Evolutionary conservation across 2,329 filamentous ascomycete species (phyloP).

Genomic region (Dothidotthia symphoricarpi): DNA sequence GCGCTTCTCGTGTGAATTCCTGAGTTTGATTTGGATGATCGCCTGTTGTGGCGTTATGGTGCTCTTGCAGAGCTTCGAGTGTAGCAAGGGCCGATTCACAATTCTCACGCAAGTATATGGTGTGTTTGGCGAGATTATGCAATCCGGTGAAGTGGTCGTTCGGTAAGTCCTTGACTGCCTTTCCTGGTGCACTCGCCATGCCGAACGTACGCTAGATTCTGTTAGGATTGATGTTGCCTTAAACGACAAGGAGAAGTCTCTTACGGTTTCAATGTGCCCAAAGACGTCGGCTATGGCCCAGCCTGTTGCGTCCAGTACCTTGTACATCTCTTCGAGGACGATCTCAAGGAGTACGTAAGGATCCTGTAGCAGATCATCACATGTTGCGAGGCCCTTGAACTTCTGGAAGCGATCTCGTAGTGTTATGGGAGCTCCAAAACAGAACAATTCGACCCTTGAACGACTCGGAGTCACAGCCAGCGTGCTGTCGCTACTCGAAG

Average conservation of each 20-base stretch:
- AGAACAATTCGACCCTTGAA: constrained; percentile 24
- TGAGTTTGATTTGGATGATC: constrained; percentile 6
- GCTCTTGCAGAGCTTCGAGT: constrained; percentile 21
- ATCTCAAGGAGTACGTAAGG: constrained; percentile 35
- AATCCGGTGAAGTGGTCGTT: constrained; percentile 25
- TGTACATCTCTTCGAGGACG: constrained; percentile 34
- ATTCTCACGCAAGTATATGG: constrained; percentile 40
- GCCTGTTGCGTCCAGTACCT: constrained; percentile 26
- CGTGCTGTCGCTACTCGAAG: constrained; percentile 15
- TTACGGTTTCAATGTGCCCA: constrained; percentile 32
- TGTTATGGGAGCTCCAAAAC: constrained; percentile 26
- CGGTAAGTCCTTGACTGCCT: constrained; percentile 19
- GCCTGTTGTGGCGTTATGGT: constrained; percentile 14
- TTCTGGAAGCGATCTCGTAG: constrained; percentile 17
- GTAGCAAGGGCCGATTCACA: constrained; percentile 32
- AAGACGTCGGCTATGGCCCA: constrained; percentile 35
- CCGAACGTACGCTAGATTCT: constrained; percentile 19
- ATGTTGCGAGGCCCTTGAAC: constrained; percentile 9
- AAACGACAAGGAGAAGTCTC: not conserved
- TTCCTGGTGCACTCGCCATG: constrained; percentile 17
- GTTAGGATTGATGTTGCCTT: constrained; percentile 8
- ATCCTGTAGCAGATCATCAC: constrained; percentile 27
- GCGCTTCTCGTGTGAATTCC: constrained; percentile 15
- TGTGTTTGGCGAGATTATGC: constrained; percentile 43
- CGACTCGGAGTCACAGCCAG: not conserved